Percentiles rank a stretch among this genome's conserved stretches.
phyloP scores from a whole-genome alignment of 805 yeast genomes.

The Millerozyma miso region DNA sequence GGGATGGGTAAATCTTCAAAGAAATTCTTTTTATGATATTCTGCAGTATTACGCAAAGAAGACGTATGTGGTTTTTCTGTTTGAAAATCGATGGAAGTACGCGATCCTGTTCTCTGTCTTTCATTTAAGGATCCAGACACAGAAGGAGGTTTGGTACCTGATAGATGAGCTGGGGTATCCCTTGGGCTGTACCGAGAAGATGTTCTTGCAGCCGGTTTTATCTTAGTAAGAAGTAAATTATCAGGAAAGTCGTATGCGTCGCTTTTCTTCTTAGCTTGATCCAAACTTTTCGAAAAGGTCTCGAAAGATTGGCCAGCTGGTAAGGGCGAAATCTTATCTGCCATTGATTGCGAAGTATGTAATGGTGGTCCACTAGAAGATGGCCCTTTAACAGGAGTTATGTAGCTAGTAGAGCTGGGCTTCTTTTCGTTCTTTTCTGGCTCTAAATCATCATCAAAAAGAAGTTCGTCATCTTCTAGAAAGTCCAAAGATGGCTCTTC shows the following conservation, averaged over 20 bases:
- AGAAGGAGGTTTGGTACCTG: not conserved
- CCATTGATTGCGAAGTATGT: not conserved
- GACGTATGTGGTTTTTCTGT: not conserved
- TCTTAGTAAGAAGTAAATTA: conserved; percentile 42
- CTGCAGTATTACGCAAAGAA: not conserved
- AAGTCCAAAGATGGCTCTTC: conserved; percentile 2
- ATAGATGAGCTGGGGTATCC: not conserved
- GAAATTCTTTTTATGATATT: conserved; percentile 36
- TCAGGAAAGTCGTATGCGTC: conserved; percentile 77
- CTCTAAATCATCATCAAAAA: conserved; percentile 32
- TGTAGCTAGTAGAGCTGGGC: conserved; percentile 12
- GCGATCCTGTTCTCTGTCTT: not conserved
- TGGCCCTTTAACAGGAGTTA: not conserved
- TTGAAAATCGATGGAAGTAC: not conserved
- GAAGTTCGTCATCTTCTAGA: conserved; percentile 26
- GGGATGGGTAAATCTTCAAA: conserved; percentile 56
- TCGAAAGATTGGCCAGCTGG: not conserved
- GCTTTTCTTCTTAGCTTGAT: conserved; percentile 46
- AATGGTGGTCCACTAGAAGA: not conserved
- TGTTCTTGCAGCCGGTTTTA: conserved; percentile 38
- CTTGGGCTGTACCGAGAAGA: conserved; percentile 18
- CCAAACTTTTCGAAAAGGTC: not conserved
- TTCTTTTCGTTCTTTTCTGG: conserved; percentile 14
- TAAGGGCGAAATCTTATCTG: not conserved
- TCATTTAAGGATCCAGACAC: not conserved